These are phyloP conservation scores for Claviceps sp. DNA, from an alignment of 2,329 filamentous ascomycete genomes.

Conservation along the genomic window DNA sequence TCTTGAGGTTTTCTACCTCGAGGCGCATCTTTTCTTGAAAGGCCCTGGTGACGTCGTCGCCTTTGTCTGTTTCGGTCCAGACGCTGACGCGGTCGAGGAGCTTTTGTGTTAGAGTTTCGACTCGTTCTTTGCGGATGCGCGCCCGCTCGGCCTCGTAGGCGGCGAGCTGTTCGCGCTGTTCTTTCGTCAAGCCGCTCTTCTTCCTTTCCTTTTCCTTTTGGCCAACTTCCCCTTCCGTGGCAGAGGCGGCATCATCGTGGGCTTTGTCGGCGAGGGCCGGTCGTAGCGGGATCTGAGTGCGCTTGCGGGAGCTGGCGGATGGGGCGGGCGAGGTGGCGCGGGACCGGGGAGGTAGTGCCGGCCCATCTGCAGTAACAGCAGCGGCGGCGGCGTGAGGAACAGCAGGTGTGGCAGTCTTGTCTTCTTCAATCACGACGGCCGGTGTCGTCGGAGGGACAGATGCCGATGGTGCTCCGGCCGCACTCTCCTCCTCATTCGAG, in stretches of 20 bases:
- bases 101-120: constrained; percentile 72
- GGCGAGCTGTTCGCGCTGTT: constrained; percentile 82
- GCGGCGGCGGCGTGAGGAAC: constrained; percentile 4
- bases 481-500: constrained; percentile 24
- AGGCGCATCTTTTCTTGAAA: constrained; percentile 91
- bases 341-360: constrained; percentile 19
- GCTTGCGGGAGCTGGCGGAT: constrained; percentile 28
- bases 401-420: constrained; percentile 15
- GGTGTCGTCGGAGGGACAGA: constrained; percentile 16
- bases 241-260: constrained; percentile 55
- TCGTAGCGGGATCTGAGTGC: constrained; percentile 55
- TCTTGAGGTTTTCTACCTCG: constrained; percentile 96
- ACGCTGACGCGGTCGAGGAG: constrained; percentile 80
- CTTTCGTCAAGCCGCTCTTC: constrained; percentile 74
- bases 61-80: constrained; percentile 96
- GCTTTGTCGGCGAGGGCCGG: constrained; percentile 75
- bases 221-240: constrained; percentile 40
- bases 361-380: constrained; percentile 1
- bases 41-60: constrained; percentile 66
- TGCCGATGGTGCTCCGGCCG: constrained; percentile 8
- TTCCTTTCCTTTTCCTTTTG: constrained; percentile 72
- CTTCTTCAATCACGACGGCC: constrained; percentile 27
- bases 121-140: constrained; percentile 74
- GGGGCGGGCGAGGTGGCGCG: constrained; percentile 27
- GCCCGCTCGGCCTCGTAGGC: constrained; percentile 81